Evolutionary conservation across 805 yeast species (phyloP).

Genomic region (Candida parachauliodes): DNA sequence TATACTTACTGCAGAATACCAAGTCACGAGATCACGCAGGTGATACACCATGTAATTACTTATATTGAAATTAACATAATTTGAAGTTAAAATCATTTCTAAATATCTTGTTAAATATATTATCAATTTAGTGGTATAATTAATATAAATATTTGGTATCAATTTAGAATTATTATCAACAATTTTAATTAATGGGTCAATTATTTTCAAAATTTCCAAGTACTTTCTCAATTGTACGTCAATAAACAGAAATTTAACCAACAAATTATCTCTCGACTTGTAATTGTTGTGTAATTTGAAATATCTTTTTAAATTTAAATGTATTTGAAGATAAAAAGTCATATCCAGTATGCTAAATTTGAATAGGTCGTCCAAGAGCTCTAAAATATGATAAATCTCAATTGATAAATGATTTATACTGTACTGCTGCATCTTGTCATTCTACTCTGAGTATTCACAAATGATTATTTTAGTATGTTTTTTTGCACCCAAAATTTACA

Average conservation of each 20-base stretch:
- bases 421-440: no score
- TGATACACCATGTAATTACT: slow-evolving; percentile 9
- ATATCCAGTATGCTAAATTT: not conserved
- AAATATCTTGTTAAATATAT: slow-evolving; percentile 5
- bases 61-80: slow-evolving; percentile 8
- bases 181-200: not conserved
- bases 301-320: slow-evolving; percentile 3
- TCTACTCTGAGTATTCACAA: not conserved
- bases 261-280: not conserved
- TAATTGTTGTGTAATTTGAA: not conserved
- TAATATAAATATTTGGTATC: slow-evolving; percentile 1
- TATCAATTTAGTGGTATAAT: slow-evolving; percentile 4
- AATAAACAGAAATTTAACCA: not conserved
- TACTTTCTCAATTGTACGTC: slow-evolving; percentile 6
- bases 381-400: slow-evolving; percentile 3
- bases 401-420: not conserved
- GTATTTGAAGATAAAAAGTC: not conserved
- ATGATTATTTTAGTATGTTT: no score
- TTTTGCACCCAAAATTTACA: not conserved
- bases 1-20: not conserved
- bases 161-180: not conserved
- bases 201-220: slow-evolving; percentile 4
- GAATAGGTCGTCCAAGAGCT: slow-evolving; percentile 3
- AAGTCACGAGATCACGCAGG: not conserved
- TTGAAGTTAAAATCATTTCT: not conserved